Base-by-base conservation (phyloP, 2,329 filamentous ascomycete species). In the Chaetomium strumarium region DNA sequence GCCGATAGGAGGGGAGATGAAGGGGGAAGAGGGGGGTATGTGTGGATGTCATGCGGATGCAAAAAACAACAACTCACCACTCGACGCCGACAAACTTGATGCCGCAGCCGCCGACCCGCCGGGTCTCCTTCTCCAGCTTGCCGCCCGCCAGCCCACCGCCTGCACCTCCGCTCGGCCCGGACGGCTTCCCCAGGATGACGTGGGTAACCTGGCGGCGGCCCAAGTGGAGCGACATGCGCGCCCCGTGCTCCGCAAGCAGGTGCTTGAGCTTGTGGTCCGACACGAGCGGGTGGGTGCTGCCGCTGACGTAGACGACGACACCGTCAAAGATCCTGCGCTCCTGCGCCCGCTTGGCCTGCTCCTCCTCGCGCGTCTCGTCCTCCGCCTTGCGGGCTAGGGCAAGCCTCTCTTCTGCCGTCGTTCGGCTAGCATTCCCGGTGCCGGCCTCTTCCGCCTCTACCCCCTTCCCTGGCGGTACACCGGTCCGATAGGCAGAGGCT, bases 251-350 rank as follows among this genome's bases (percentile, higher is more conserved):
- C 5, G 78, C 81, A 36, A 96, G 77, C 14, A 95, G 68, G 51
- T 84, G 83, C 73, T 93, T 95, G 52, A 96, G 78, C 66, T 81
- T 86, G 72, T 95, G 88, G 68, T 96, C 91, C 13, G 88, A 95
- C 56, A 96, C 79, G 20, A 82, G 69, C 1, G 91, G 90, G 55
- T 84, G 79, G 2, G 90, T 95, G 60, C 87, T 91, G 55, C 90
- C 90, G 68, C 96, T 96, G 68, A 96, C 79, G 70, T 92, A 93
- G 62, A 96, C 79, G 47, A 81, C 84, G 19, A 90, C 76, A 14
- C 83, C 81, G 41, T 79, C 70, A 66, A 96, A 91, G 49, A 95
- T 78, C 43, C 72, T 64, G 59, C 62, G 57, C 54, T 51, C 51
- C 47, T 68, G 57, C 19, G 40, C 38, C 20, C 36, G 54, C 57